These are phyloP conservation scores for Vanilla planifolia DNA, from an alignment of 106 monocot species.

Conservation along the genomic window DNA sequence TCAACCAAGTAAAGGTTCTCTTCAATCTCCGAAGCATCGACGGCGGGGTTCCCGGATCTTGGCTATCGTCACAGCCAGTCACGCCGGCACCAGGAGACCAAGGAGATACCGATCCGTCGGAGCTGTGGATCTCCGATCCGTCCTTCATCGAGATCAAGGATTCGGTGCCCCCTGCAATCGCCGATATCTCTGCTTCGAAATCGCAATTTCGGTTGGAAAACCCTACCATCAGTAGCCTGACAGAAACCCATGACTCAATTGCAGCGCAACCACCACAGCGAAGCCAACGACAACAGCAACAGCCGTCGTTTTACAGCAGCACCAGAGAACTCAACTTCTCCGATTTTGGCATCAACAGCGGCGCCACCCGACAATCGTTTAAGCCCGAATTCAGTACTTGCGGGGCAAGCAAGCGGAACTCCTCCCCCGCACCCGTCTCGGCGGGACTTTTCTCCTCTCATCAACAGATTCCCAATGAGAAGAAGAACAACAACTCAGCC, in stretches of 20 bases:
- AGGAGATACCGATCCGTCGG: conserved; percentile 39
- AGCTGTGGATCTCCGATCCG: conserved; percentile 74
- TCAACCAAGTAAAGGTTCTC: conserved; percentile 33
- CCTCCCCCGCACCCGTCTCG: conserved; percentile 14
- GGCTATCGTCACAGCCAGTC: conserved; percentile 5
- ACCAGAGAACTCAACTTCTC: conserved; percentile 57
- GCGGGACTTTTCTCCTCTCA: conserved; percentile 26
- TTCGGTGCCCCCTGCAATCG: conserved; percentile 12
- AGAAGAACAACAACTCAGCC: conserved; percentile 38
- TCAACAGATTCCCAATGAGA: conserved; percentile 9
- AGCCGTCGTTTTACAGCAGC: conserved; percentile 7
- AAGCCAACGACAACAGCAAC: no score
- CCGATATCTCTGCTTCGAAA: conserved; percentile 40
- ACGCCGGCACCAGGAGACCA: conserved; percentile 18
- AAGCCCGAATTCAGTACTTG: conserved; percentile 58
- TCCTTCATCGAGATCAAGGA: conserved; percentile 47
- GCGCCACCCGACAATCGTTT: conserved; percentile 18
- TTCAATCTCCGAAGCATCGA: conserved; percentile 31
- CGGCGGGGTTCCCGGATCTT: conserved; percentile 5
- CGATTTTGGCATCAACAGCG: conserved; percentile 21
- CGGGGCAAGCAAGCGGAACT: conserved; percentile 28
- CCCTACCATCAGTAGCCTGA: conserved; percentile 33
- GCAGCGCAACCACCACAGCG: conserved; percentile 16
- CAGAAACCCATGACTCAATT: conserved; percentile 42
- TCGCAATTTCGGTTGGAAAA: conserved; percentile 31